Conservation (phyloP, 1,284 basidiomycete species). For the Ustilago shanxiensis region DNA sequence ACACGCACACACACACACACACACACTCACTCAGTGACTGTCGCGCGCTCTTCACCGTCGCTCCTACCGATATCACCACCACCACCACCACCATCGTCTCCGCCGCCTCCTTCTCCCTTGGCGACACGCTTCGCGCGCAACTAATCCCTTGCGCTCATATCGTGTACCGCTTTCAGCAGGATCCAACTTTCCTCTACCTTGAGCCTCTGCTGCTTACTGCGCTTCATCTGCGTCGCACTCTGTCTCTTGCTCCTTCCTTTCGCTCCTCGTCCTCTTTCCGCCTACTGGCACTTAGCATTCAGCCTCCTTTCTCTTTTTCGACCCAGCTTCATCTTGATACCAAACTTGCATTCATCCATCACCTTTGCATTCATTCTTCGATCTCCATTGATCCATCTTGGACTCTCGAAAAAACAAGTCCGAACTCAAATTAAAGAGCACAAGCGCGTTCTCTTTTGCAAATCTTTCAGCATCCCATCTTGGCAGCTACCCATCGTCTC, state of each 20-base stretch:
- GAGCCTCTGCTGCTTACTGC: neutral
- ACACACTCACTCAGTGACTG: neutral
- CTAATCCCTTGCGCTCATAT: neutral
- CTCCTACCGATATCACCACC: neutral
- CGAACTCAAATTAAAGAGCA: neutral
- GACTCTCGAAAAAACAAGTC: too few species aligned
- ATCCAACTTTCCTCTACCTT: neutral
- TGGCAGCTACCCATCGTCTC: neutral
- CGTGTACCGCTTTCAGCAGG: neutral
- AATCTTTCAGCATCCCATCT: neutral
- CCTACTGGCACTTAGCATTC: constrained; percentile 7
- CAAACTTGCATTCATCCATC: neutral
- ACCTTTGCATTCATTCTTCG: neutral
- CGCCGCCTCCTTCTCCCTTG: neutral
- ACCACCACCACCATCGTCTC: neutral
- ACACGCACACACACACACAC: too few species aligned
- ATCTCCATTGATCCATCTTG: neutral
- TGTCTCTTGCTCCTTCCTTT: neutral
- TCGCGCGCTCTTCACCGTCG: constrained; percentile 5
- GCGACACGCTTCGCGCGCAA: too few species aligned
- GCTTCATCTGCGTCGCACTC: constrained; percentile 4
- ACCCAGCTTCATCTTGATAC: constrained; percentile 6
- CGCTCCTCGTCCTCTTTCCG: constrained; percentile 1
- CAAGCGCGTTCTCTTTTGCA: neutral
- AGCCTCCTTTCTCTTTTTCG: neutral